phyloP scores from a whole-genome alignment of 139 green algal genomes.

The Yamagishiella unicocca region DNA sequence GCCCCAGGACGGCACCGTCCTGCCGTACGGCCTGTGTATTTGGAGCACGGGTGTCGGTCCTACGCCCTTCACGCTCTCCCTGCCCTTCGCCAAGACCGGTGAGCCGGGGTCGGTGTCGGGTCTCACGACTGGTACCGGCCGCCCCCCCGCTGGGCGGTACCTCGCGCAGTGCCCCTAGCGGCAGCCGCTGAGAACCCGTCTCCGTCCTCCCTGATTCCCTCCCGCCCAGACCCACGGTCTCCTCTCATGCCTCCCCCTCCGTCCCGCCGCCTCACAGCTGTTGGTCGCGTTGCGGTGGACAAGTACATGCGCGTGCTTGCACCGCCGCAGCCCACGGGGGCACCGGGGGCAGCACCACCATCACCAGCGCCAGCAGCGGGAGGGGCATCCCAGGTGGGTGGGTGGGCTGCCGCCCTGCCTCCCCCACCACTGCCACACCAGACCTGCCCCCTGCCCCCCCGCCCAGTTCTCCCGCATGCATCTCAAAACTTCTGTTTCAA shows the following conservation, averaged over 20 bases:
- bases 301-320: conserved; percentile 71
- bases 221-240: no score
- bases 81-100: conserved; percentile 86
- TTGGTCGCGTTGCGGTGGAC: conserved; percentile 46
- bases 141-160: no score
- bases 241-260: not conserved
- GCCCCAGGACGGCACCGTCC: conserved; percentile 67
- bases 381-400: not conserved
- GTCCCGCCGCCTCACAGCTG: not conserved
- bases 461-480: not conserved
- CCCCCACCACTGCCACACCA: no score
- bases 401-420: no score
- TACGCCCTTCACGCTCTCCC: conserved; percentile 81
- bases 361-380: no score
- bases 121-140: no score
- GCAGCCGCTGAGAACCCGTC: not conserved
- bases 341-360: not conserved
- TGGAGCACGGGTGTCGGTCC: conserved; percentile 93
- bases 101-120: not conserved
- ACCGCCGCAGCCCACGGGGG: not conserved
- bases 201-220: not conserved
- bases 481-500: no score
- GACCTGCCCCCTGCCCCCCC: not conserved
- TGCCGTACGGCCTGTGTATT: conserved; percentile 90
- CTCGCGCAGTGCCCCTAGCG: not conserved